Evolutionary conservation across 1,139 yeast species (phyloP).

Genomic region (Geotrichum histeridarum): DNA sequence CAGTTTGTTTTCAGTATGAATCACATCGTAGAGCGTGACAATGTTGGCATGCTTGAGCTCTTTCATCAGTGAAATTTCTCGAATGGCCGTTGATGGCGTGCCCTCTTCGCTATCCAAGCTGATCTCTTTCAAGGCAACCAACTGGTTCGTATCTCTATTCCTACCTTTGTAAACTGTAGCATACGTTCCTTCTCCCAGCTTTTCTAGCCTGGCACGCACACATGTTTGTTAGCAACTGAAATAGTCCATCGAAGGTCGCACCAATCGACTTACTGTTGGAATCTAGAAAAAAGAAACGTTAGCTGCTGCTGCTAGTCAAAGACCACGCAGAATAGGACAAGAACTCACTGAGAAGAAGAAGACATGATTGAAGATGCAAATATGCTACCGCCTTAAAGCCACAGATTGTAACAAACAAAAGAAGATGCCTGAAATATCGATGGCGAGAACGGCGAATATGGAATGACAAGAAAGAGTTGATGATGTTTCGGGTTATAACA

Average conservation of each 20-base stretch:
- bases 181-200: conserved; percentile 95
- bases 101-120: conserved; percentile 95
- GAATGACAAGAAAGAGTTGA: no score
- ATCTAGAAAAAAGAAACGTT: conserved; percentile 19
- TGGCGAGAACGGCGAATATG: no score
- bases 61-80: conserved; percentile 94
- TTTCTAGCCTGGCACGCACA: conserved; percentile 50
- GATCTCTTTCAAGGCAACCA: conserved; percentile 92
- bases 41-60: conserved; percentile 92
- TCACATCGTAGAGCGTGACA: conserved; percentile 87
- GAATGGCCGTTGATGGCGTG: conserved; percentile 94
- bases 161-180: conserved; percentile 97
- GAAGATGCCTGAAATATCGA: no score
- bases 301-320: neutral
- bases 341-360: conserved; percentile 28
- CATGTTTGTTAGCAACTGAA: neutral
- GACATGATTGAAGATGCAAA: neutral
- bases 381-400: neutral
- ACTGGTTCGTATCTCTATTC: conserved; percentile 82
- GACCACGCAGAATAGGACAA: neutral
- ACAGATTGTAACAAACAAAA: neutral
- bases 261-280: conserved; percentile 21
- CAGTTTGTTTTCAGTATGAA: conserved; percentile 91
- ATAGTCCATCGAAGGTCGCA: no score
- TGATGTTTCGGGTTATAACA: no score